A percentile compares a stretch with the other conserved stretches of the same genome.
Conservation (phyloP, 106 monocot genomes). For the Dendrobium huoshanense region DNA sequence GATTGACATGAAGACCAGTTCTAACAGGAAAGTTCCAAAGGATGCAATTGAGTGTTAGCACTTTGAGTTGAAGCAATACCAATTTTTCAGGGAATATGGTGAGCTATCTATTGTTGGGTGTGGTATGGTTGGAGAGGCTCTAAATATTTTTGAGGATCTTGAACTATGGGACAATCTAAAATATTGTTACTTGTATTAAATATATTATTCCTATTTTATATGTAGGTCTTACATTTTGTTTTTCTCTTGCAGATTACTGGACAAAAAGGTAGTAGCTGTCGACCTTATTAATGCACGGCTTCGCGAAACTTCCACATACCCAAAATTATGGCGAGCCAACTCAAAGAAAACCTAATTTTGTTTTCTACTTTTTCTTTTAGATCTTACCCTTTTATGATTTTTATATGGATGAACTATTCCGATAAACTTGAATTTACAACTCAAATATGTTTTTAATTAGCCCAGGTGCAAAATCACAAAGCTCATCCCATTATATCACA, state of each 20-base stretch:
- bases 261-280: constrained; percentile 80
- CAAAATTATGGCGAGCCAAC: constrained; percentile 74
- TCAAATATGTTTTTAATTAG: not conserved
- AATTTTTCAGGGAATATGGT: constrained; percentile 69
- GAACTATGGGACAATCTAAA: constrained; percentile 96
- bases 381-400: not conserved
- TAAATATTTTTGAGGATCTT: constrained; percentile 89
- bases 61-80: too few species aligned
- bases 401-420: not conserved
- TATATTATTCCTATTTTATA: not conserved
- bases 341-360: not conserved
- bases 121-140: constrained; percentile 83
- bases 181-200: constrained; percentile 61
- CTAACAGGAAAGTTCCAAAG: too few species aligned
- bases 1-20: too few species aligned
- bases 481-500: not conserved
- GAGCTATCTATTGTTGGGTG: constrained; percentile 53
- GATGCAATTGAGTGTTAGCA: too few species aligned
- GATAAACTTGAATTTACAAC: not conserved
- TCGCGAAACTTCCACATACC: constrained; percentile 51
- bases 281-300: constrained; percentile 76
- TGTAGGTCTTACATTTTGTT: not conserved
- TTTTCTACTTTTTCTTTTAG: not conserved
- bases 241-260: constrained; percentile 48
- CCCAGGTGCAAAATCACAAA: not conserved